Evolutionary conservation across 139 green algal genomes (phyloP).

Genomic region (Chlorella sp.): DNA sequence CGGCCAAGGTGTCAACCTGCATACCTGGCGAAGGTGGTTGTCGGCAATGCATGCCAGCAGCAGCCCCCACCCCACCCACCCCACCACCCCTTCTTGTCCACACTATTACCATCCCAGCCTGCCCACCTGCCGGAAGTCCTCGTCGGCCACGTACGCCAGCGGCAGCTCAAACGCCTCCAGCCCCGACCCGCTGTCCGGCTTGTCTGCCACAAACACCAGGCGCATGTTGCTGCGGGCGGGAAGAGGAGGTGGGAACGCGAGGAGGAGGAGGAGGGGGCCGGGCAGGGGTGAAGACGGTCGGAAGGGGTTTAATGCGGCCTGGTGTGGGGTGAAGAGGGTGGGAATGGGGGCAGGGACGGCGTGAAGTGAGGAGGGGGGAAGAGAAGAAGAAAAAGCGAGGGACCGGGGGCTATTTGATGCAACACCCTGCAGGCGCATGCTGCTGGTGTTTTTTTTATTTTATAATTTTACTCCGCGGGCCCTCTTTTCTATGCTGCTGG

Average conservation of each 20-base stretch:
- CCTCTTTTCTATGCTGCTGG: too few relatives aligned
- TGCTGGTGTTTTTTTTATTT: too few relatives aligned
- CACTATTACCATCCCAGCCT: too few relatives aligned
- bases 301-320: neutral
- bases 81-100: too few relatives aligned
- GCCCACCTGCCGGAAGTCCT: conserved; percentile 75
- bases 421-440: too few relatives aligned
- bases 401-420: too few relatives aligned
- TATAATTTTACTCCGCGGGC: too few relatives aligned
- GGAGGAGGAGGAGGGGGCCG: too few relatives aligned
- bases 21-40: conserved; percentile 77
- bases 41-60: conserved; percentile 85
- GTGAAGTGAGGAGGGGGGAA: too few relatives aligned
- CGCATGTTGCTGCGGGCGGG: conserved; percentile 66
- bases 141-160: conserved; percentile 82
- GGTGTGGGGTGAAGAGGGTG: too few relatives aligned
- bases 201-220: conserved; percentile 81
- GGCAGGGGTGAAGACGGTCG: conserved; percentile 50
- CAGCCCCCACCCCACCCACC: conserved; percentile 83
- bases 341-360: too few relatives aligned
- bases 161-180: conserved; percentile 88
- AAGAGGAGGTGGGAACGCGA: neutral
- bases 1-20: too few relatives aligned
- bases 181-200: conserved; percentile 59
- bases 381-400: conserved; percentile 47